Base-by-base conservation (phyloP, 305 asterid genomes). In the Euphrasia arctica region DNA sequence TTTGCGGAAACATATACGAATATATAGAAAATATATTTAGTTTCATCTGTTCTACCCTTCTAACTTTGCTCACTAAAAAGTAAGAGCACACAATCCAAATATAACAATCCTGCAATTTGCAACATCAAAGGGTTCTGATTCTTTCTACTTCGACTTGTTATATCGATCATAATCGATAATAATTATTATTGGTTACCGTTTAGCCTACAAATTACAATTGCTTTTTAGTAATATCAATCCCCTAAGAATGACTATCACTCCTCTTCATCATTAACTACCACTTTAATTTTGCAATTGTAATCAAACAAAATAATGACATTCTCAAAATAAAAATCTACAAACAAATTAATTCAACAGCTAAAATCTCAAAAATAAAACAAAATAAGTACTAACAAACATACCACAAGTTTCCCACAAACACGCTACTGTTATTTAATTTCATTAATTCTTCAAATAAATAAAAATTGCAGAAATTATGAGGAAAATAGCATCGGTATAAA, bases 1-100 rank as follows among this genome's bases (percentile, higher is more conserved):
- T 34, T 11, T 5, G 39, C 25, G 34, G 50, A 60, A 58, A 47
- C 4, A 54, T 15, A 63, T 49, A 50, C 3, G 31, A 51, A 18
- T 9, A 18, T 9, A 47, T 47, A 31, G 52, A 66, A n/a, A 55
- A 62, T 13, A 65, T 66, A 67, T 55, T 54, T 56, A 69, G 49
- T 61, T 70, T 13, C 60, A 28, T 39, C 8, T 28, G 32, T 39
- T 36, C n/a, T 47, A 8, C 54, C 58, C 62, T 9, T 59, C 47
- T 22, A 13, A 34, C 60, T 4, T 36, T 56, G n/a, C 9, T 52
- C 74, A 60, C 1, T 25, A n/a, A 47, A 58, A 52, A 32, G 22
- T 18, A 18, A 18, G 22, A 18, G 22, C 43, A 22, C 58, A 63
- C 62, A 59, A 66, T 62, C 65, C 45, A 60, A 58, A 60, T 52